Percentiles rank a stretch among this genome's conserved stretches.
phyloP scores from a whole-genome alignment of 2,329 filamentous ascomycete species.

The Cladosporium sp. region DNA sequence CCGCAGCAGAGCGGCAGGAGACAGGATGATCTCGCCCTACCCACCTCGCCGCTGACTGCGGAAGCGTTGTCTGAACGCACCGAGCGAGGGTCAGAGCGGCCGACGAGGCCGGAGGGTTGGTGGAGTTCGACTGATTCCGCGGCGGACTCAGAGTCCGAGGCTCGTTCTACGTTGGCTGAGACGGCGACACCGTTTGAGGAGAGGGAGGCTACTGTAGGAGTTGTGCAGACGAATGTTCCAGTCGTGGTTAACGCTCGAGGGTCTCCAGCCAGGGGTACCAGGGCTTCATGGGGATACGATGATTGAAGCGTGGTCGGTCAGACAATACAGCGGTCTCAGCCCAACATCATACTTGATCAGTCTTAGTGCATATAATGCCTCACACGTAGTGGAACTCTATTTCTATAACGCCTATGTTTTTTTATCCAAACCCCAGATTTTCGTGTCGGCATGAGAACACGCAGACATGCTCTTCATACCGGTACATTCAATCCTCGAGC shows the following conservation, averaged over 20 bases:
- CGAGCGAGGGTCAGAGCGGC: background rate
- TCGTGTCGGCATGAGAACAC: too few species aligned
- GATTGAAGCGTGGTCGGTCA: too few species aligned
- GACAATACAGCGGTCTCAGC: too few species aligned
- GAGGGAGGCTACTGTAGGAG: conserved; percentile 3
- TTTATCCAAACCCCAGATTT: too few species aligned
- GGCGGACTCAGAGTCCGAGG: background rate
- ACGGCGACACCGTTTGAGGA: background rate
- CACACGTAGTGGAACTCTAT: too few species aligned
- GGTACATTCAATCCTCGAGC: conserved; percentile 2
- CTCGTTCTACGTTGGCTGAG: background rate
- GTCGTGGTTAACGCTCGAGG: conserved; percentile 1
- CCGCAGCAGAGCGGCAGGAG: background rate
- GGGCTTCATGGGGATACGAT: too few species aligned
- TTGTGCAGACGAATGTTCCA: conserved; percentile 1
- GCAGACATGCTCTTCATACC: too few species aligned
- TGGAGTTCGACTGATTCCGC: conserved; percentile 12
- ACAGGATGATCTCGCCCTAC: background rate
- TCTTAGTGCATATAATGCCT: too few species aligned
- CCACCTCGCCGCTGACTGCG: conserved; percentile 6
- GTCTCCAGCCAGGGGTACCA: background rate
- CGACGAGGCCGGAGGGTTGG: conserved; percentile 15
- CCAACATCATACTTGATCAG: too few species aligned
- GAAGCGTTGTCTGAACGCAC: conserved; percentile 8
- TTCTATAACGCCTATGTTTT: too few species aligned